Conservation (phyloP, 2,329 filamentous ascomycete genomes). For the Gaeumannomyces tritici region DNA sequence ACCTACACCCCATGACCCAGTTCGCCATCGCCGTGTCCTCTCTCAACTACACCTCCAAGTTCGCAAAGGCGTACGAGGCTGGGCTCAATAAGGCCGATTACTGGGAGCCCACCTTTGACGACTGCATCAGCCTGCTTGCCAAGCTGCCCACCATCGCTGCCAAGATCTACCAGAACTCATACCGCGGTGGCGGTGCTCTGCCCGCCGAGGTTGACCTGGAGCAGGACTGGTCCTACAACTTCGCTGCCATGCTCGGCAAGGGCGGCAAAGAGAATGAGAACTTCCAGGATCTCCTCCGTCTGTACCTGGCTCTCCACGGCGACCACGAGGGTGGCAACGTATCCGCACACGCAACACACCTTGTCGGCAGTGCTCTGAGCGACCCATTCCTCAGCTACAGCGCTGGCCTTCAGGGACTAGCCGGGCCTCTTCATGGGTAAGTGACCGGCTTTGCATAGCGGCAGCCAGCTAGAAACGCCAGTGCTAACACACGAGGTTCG, state of each 20-base stretch:
- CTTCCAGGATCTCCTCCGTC: conserved; percentile 87
- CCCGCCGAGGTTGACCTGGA: conserved; percentile 67
- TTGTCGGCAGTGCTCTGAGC: conserved; percentile 88
- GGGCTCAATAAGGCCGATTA: conserved; percentile 93
- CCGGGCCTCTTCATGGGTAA: conserved; percentile 79
- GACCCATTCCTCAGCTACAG: conserved; percentile 96
- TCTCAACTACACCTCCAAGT: conserved; percentile 90
- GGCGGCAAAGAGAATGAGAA: conserved; percentile 78
- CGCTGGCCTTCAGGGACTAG: conserved; percentile 88
- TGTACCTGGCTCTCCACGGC: conserved; percentile 93
- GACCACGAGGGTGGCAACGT: conserved; percentile 99
- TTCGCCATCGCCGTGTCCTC: conserved; percentile 91
- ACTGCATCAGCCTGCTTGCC: conserved; percentile 84
- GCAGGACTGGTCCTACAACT: conserved; percentile 99
- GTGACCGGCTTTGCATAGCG: conserved; percentile 8
- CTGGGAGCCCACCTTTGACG: conserved; percentile 97
- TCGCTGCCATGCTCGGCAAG: conserved; percentile 91
- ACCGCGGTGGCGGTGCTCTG: conserved; percentile 64
- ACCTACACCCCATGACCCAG: conserved; percentile 97
- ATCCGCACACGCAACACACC: conserved; percentile 87
- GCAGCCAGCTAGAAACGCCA: background rate
- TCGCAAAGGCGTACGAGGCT: conserved; percentile 85
- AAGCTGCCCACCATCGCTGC: conserved; percentile 96
- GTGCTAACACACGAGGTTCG: background rate
- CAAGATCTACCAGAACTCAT: conserved; percentile 92